A percentile compares a stretch with the other conserved stretches of the same genome.
phyloP scores from a whole-genome alignment of 305 asterid species.

The Salvia sclarea region DNA sequence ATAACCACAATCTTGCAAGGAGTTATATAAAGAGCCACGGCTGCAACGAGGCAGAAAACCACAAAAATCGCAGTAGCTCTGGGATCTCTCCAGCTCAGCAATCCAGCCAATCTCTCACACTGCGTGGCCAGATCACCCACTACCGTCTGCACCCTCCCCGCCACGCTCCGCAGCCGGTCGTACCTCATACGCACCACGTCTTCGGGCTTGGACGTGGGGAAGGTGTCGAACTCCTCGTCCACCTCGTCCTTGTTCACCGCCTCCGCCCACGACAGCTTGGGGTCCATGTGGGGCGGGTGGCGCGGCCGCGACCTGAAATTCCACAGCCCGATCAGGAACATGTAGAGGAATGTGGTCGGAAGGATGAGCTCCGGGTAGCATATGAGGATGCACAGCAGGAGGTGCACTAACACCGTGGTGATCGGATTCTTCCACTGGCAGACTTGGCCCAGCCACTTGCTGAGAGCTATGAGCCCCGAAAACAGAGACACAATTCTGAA shows the following conservation, averaged over 20 bases:
- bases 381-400: constrained; percentile 49
- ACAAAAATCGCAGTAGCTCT: constrained; percentile 54
- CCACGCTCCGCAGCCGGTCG: constrained; percentile 54
- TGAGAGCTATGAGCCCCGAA: constrained; percentile 44
- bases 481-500: constrained; percentile 48
- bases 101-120: constrained; percentile 57
- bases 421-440: constrained; percentile 61
- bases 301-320: constrained; percentile 41
- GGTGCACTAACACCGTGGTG: constrained; percentile 44
- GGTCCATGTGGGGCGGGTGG: constrained; percentile 66
- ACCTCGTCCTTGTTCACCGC: constrained; percentile 49
- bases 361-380: constrained; percentile 56
- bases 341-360: constrained; percentile 51
- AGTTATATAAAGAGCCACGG: constrained; percentile 54
- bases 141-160: constrained; percentile 54
- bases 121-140: constrained; percentile 72
- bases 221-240: constrained; percentile 64
- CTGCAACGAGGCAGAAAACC: constrained; percentile 49
- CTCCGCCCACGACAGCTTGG: constrained; percentile 58
- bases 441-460: constrained; percentile 51
- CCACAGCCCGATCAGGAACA: constrained; percentile 56
- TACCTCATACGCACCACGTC: constrained; percentile 50
- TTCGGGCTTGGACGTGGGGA: constrained; percentile 44
- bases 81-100: constrained; percentile 79
- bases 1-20: constrained; percentile 64